phyloP scores from a whole-genome alignment of 169 alveolate genomes.

The Pseudocohnilembus persalinus region DNA sequence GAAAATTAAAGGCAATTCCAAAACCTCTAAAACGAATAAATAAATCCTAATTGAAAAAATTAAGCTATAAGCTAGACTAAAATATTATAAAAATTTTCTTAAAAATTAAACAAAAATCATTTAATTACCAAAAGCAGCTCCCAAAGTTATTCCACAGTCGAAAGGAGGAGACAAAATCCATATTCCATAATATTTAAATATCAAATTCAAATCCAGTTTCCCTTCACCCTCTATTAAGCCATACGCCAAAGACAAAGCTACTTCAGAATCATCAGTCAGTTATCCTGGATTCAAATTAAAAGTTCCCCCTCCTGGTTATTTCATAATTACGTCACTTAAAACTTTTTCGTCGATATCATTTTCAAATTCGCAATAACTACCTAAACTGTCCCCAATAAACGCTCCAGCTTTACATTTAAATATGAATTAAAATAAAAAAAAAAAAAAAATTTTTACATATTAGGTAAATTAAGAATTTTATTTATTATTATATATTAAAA shows the following conservation, averaged over 20 bases:
- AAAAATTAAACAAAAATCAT: no score
- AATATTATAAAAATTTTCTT: no score
- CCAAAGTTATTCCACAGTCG: neutral
- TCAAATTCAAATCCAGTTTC: neutral
- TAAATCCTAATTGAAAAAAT: no score
- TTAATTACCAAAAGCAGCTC: neutral
- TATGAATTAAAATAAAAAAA: no score
- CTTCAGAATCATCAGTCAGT: conserved; percentile 83
- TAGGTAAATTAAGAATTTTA: no score
- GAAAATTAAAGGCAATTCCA: no score
- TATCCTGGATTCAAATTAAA: conserved; percentile 53
- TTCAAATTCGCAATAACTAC: conserved; percentile 23
- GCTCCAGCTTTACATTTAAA: conserved; percentile 41
- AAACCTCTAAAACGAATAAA: no score
- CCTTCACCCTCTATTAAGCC: conserved; percentile 18
- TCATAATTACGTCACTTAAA: neutral
- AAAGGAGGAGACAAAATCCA: neutral
- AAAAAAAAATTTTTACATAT: no score
- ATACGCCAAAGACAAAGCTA: conserved; percentile 64
- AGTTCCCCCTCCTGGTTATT: conserved; percentile 43
- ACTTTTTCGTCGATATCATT: neutral
- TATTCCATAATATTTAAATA: conserved; percentile 4
- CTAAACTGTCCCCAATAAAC: conserved; percentile 36
- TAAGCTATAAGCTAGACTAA: no score
- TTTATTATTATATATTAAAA: no score